Evolutionary conservation across 306 rosid species (phyloP), one percentile per base, ranked within the genome.

Genomic region (Gastrolobium bilobum): DNA sequence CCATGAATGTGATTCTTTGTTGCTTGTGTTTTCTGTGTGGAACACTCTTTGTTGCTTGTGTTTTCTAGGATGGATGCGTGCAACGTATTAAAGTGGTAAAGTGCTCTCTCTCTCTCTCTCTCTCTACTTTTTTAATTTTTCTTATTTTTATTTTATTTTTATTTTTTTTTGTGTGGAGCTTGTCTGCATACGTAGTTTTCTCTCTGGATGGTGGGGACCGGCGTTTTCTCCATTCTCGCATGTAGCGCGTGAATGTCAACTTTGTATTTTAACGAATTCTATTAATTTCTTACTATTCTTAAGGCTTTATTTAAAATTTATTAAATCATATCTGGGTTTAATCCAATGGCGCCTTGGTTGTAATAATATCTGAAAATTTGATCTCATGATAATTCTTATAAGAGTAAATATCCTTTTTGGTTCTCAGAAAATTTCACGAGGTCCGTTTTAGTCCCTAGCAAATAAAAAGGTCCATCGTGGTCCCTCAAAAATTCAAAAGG

Each of bases 31-130:
- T 4, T 54, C 59, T 64, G 61, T 72, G 39, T 33, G 78, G 68
- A 83, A 80, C 78, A 70, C 85, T 77, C 82, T 78, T 80, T 68
- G 81, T 91, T 87, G 84, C 89, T 90, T 92, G 80, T 94, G 86
- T 86, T 79, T 83, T 88, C 89, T 77, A 77, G 83, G 78, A 86
- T 78, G 77, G 94, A 90, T 92, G 94, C 96, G 94, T 91, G 97
- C 97, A 90, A 87, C 89, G 91, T 89, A 90, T 90, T 90, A 92
- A 92, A 94, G 93, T 92, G 90, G 97, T 88, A 92, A 92, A 94
- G 98, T 89, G 88, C 80, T 8, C 67, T 58, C 83, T 56, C 82
- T 81, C 83, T 50, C 73, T 20, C 85, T 42, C 79, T 48, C 82
- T 42, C 48, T 65, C 77, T 52, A 51, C 72, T 35, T 64, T 33